These are phyloP conservation scores for Brassica nigra DNA, from an alignment of 345 rosid genomes.

Conservation along the genomic window DNA sequence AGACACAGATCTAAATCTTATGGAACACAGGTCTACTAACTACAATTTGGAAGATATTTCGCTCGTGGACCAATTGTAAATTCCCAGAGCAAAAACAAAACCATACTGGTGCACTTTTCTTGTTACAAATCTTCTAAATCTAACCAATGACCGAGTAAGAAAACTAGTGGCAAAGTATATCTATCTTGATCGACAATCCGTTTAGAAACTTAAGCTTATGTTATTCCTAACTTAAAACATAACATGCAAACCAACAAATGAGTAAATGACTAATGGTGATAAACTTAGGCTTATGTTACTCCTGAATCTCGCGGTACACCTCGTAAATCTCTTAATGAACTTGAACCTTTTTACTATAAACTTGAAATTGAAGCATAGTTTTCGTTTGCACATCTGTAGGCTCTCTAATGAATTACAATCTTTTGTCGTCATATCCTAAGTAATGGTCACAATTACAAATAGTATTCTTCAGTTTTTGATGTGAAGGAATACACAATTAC, in stretches of 20 bases:
- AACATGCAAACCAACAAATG: no score
- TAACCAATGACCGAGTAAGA: background rate
- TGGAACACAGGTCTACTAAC: background rate
- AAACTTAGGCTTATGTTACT: no score
- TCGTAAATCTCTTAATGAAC: background rate
- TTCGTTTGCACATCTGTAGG: constrained; percentile 13
- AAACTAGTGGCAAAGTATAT: background rate
- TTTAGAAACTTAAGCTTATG: no score
- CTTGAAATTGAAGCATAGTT: background rate
- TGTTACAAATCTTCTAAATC: constrained; percentile 2
- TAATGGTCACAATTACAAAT: constrained; percentile 25
- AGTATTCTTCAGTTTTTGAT: background rate
- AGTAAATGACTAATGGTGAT: no score
- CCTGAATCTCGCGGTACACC: no score
- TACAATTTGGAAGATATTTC: constrained; percentile 95
- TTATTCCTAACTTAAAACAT: no score
- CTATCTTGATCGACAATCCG: background rate
- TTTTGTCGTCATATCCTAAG: constrained; percentile 22
- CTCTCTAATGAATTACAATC: constrained; percentile 18
- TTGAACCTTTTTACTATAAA: background rate
- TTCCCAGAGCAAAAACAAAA: constrained; percentile 13
- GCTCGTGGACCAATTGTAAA: constrained; percentile 97
- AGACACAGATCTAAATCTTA: background rate
- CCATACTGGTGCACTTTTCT: background rate
- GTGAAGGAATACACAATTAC: constrained; percentile 27